phyloP scores from a whole-genome alignment of 768 basidiomycete species.

The Boletus insuetus region DNA sequence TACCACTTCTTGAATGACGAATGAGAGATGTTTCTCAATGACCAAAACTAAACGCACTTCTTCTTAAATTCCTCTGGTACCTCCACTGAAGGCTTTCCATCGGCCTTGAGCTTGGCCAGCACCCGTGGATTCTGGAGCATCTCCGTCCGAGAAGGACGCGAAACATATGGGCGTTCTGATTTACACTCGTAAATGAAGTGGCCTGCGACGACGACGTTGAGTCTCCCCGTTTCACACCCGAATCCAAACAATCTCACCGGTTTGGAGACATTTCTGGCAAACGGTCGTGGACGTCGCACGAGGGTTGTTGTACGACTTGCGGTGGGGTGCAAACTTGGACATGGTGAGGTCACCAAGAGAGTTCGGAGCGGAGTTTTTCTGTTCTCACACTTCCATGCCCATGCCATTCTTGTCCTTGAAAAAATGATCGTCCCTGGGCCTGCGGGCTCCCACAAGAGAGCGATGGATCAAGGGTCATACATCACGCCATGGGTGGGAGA shows the following conservation, averaged over 20 bases:
- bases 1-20: conserved; percentile 52
- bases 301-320: conserved; percentile 57
- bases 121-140: conserved; percentile 76
- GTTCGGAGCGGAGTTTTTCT: conserved; percentile 14
- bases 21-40: conserved; percentile 1
- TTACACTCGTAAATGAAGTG: conserved; percentile 95
- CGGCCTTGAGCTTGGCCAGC: conserved; percentile 62
- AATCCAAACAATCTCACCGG: conserved; percentile 41
- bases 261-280: conserved; percentile 79
- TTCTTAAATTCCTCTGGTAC: conserved; percentile 90
- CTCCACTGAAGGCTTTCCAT: conserved; percentile 75
- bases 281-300: conserved; percentile 63
- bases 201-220: conserved; percentile 40
- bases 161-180: conserved; percentile 72
- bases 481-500: conserved; percentile 60
- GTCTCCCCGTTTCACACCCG: not conserved
- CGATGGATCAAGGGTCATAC: not conserved
- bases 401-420: conserved; percentile 9
- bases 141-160: conserved; percentile 86
- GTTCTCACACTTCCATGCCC: not conserved
- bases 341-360: conserved; percentile 33
- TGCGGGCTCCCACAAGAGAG: not conserved
- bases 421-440: conserved; percentile 14
- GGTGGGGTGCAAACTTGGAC: conserved; percentile 82
- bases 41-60: conserved; percentile 47